Percentiles rank a stretch among this genome's conserved stretches.
Evolutionary conservation across 768 basidiomycete genomes (phyloP).

Genomic region (Podaxis sp.): DNA sequence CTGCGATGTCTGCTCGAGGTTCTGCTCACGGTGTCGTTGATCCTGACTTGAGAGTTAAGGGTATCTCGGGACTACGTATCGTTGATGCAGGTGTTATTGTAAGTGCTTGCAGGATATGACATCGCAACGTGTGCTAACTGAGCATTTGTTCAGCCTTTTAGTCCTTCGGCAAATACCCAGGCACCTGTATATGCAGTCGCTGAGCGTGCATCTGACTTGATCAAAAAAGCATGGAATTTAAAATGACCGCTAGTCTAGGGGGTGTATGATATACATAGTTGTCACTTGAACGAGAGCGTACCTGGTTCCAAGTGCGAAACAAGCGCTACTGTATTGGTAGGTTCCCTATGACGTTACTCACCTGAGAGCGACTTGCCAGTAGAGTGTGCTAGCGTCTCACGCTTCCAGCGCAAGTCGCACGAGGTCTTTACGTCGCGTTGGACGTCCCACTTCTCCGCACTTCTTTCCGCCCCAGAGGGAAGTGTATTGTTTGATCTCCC

Average conservation of each 20-base stretch:
- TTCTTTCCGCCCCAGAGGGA: no score
- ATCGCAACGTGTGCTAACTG: no score
- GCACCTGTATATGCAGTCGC: conserved; percentile 11
- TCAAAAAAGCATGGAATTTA: conserved; percentile 5
- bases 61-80: conserved; percentile 23
- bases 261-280: background rate
- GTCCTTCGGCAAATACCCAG: conserved; percentile 2
- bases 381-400: no score
- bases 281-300: background rate
- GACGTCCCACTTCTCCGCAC: no score
- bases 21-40: conserved; percentile 26
- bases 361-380: no score
- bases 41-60: conserved; percentile 28
- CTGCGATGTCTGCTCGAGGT: conserved; percentile 21
- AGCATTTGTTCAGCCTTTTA: background rate
- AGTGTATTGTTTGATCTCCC: no score
- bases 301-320: background rate
- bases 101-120: conserved; percentile 1
- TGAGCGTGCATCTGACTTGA: conserved; percentile 9
- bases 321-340: no score
- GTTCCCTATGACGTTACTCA: no score
- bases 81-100: conserved; percentile 27
- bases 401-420: no score
- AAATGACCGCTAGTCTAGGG: background rate
- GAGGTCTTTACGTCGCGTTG: no score